Evolutionary conservation across 2,329 filamentous ascomycete genomes (phyloP), one percentile per base, ranked within the genome.

Genomic region (Xylariales sp.): DNA sequence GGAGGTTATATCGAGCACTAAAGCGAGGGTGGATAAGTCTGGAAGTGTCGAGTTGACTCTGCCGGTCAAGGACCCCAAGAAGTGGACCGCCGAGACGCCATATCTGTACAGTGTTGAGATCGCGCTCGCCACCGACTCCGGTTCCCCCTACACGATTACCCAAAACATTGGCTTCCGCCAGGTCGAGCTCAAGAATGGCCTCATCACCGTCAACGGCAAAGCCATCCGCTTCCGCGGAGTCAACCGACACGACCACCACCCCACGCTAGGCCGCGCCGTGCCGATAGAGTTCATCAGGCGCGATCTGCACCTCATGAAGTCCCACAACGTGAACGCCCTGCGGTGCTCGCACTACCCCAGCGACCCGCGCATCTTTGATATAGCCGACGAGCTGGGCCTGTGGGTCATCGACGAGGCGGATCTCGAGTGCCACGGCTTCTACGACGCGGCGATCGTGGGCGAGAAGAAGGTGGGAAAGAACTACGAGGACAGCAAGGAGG

Each of bases 171-270:
- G 82, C 1, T 85, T 86, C 58, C 74, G 81, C 23, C 69, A 72
- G 32, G 72, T 83, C 4, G 78, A 85, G 57, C 66, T 83, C 35
- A 76, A 73, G 38, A 65, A 78, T 33, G 76, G 78, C 1, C 56
- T 81, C 29, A 65, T 83, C 47, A 66, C 66, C 17, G 78, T 85
- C 46, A 86, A 85, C 40, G 81, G 81, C 5, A 65, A 67, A 19
- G 63, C 73, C 2, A 69, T 86, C 34, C 67, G 76, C 3, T 67
- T 87, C 45, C 70, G 76, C 19, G 83, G 82, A 13, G 76, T 78
- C 13, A 86, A 86, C 54, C 66, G 82, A 13, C 83, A 87, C 50
- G 83, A 88, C 40, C 82, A 88, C 49, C 81, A 87, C 49, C 79
- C 80, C 0, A 60, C 62, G 17, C 70, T 71, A 19, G 82, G 82